Evolutionary conservation across 495 filamentous ascomycete species (phyloP), one percentile per base, ranked within the genome.

Genomic region (Hypoxylon crocopeplum): DNA sequence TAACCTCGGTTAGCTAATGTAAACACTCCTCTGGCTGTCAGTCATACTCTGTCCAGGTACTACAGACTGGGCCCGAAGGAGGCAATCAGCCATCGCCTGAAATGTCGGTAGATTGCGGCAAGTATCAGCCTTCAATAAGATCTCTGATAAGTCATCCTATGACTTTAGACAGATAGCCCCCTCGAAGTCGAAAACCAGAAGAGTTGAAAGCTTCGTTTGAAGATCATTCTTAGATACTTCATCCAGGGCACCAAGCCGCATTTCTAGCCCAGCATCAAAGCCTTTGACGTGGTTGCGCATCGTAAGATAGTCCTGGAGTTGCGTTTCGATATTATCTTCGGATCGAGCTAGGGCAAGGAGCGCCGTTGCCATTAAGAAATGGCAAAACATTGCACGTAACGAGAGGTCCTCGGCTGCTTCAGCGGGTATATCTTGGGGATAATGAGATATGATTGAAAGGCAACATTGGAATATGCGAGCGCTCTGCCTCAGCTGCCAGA

Each of bases 181-280:
- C 74, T 94, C 91, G 59, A 94, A 88, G 56, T 92, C 86, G 63
- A 90, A 88, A 1, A 84, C 80, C 4, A 91, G 69, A 8, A 93
- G 72, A 16, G 79, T 79, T 27, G 81, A 77, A 48, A 90, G 79
- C 62, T 88, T 91, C 7, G 75, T 69, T 16, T 77, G 64, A 48
- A 90, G 77, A 64, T 89, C 86, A 8, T 66, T 61, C 32, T 70
- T 70, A 1, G 67, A 72, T 8, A 62, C 71, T 42, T 82, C 78
- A 25, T 80, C 77, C 3, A 83, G 54, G 11, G 56, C 49, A 13
- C 68, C 61, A 13, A 73, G 39, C 56, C 75, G 74, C 37, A 68
- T 62, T 16, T 77, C 64, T 3, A 78, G 59, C 25, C 60, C 54
- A 24, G 51, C 67, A 64, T 76, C 81, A 64, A 91, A 93, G 1